These are phyloP conservation scores for Tuctoria greenei DNA, from an alignment of 176 grass and related monocot species.

Conservation along the genomic window DNA sequence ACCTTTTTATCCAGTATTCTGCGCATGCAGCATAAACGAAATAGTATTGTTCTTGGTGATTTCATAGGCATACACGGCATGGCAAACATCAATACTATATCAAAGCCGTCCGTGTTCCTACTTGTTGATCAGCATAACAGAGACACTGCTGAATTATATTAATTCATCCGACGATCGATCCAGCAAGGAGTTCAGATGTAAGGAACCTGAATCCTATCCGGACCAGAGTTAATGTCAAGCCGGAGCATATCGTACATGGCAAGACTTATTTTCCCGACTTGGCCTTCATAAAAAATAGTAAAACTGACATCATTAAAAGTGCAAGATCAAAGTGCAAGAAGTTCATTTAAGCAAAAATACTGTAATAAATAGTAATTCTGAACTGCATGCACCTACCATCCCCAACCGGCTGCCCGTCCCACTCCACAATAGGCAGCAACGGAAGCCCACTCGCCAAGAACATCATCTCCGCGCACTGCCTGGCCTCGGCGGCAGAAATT, in stretches of 20 bases:
- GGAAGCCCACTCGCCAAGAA: constrained; percentile 57
- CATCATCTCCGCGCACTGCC: constrained; percentile 58
- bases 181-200: constrained; percentile 17
- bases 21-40: not conserved
- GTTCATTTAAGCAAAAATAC: not conserved
- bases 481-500: constrained; percentile 41
- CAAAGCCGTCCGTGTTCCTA: not conserved
- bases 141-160: not conserved
- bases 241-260: constrained; percentile 57
- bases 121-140: no score
- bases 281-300: constrained; percentile 44
- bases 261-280: constrained; percentile 53
- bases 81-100: not conserved
- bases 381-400: constrained; percentile 42
- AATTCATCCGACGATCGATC: not conserved
- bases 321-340: not conserved
- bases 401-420: constrained; percentile 61
- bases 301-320: not conserved
- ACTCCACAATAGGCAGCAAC: constrained; percentile 53
- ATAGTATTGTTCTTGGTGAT: not conserved
- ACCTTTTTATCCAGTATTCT: not conserved
- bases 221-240: constrained; percentile 57
- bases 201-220: constrained; percentile 59
- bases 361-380: not conserved
- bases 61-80: not conserved